Evolutionary conservation across 129 eudicot genomes (phyloP).

Genomic region (Pulicaria dysenterica): DNA sequence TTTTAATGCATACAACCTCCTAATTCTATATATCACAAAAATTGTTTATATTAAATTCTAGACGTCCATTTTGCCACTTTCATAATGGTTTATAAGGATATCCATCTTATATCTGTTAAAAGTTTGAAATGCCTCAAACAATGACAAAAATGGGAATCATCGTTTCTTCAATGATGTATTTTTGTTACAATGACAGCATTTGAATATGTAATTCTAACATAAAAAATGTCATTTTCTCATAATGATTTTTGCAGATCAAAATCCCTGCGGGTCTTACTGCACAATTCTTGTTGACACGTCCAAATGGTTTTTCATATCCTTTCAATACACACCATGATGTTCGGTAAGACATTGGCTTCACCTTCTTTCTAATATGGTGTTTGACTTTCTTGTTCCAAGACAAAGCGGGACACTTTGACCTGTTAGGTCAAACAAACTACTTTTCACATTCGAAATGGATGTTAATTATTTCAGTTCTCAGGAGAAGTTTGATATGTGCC

Average conservation of each 20-base stretch:
- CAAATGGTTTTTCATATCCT: constrained; percentile 83
- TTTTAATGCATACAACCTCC: not conserved
- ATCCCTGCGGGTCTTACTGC: constrained; percentile 77
- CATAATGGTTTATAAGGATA: not conserved
- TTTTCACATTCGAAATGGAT: too few species aligned
- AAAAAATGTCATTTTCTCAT: constrained; percentile 5
- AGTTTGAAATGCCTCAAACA: constrained; percentile 5
- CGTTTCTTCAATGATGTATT: too few species aligned
- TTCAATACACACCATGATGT: constrained; percentile 69
- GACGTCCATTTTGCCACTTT: too few species aligned
- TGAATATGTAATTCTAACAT: too few species aligned
- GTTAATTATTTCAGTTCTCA: too few species aligned
- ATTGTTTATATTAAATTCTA: not conserved
- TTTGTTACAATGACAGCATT: too few species aligned
- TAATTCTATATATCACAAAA: not conserved
- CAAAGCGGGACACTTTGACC: constrained; percentile 20
- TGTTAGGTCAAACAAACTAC: constrained; percentile 8
- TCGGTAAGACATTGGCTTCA: constrained; percentile 49
- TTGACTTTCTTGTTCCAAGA: not conserved
- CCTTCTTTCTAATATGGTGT: constrained; percentile 17
- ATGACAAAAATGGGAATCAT: not conserved
- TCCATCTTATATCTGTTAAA: not conserved
- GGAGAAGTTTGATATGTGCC: too few species aligned
- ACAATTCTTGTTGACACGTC: constrained; percentile 72
- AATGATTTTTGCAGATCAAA: constrained; percentile 64